Conservation (phyloP, 2,329 filamentous ascomycete genomes). For the Xylariaceae sp. region DNA sequence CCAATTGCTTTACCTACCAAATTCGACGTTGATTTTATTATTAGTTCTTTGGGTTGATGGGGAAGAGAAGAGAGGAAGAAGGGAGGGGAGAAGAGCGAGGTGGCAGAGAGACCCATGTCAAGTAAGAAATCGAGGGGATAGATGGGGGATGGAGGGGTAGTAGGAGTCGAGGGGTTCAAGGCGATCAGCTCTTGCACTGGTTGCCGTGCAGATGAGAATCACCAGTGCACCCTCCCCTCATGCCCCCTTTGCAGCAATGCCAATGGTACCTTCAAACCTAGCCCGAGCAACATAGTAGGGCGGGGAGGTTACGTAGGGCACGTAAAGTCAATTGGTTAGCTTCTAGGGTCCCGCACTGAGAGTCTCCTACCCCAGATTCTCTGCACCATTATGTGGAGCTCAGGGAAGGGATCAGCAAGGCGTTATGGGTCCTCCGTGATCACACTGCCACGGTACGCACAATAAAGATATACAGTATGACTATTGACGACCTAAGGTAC, state of each 20-base stretch:
- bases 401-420: conserved; percentile 31
- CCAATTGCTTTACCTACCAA: conserved; percentile 31
- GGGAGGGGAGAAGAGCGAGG: conserved; percentile 22
- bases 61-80: conserved; percentile 26
- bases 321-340: conserved; percentile 27
- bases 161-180: conserved; percentile 25
- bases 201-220: neutral
- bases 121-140: conserved; percentile 35
- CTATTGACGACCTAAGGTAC: no score
- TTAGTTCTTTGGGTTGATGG: conserved; percentile 9
- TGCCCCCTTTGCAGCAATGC: conserved; percentile 4
- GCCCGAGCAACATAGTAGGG: conserved; percentile 13
- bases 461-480: conserved; percentile 6
- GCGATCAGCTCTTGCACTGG: conserved; percentile 15
- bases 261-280: conserved; percentile 6
- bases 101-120: conserved; percentile 23
- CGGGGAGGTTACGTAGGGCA: conserved; percentile 26
- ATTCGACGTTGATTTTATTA: conserved; percentile 2
- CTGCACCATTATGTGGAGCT: conserved; percentile 20
- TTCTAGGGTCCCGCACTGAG: conserved; percentile 2
- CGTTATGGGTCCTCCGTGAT: conserved; percentile 30
- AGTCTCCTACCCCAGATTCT: conserved; percentile 40
- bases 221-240: conserved; percentile 13
- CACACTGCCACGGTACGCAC: conserved; percentile 23
- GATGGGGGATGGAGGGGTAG: conserved; percentile 37